These are phyloP conservation scores for Pilasporangium apinafurcum DNA, from an alignment of 352 stramenopile species.

Conservation along the genomic window DNA sequence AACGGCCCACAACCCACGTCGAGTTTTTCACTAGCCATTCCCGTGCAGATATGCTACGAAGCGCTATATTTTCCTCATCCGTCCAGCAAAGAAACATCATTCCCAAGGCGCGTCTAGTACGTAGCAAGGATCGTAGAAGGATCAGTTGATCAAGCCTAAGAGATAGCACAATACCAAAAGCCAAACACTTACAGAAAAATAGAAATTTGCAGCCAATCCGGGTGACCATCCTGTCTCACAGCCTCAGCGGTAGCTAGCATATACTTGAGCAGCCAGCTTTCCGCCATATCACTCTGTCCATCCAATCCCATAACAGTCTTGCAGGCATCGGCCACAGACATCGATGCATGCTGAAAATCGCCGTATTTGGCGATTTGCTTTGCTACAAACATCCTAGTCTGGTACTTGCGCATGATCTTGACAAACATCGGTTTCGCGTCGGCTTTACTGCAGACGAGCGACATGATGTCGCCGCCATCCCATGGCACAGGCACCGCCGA, in stretches of 20 bases:
- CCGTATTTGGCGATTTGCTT: constrained; percentile 39
- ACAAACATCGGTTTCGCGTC: constrained; percentile 38
- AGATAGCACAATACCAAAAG: background rate
- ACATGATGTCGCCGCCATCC: constrained; percentile 65
- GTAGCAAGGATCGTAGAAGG: background rate
- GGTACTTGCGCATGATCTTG: constrained; percentile 73
- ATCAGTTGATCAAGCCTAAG: background rate
- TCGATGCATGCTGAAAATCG: constrained; percentile 35
- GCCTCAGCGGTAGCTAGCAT: constrained; percentile 60
- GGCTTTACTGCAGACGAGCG: constrained; percentile 68
- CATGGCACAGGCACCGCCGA: constrained; percentile 52
- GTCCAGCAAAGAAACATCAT: constrained; percentile 76
- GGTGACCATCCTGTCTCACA: constrained; percentile 59
- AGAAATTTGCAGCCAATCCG: constrained; percentile 75
- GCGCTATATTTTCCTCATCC: constrained; percentile 51
- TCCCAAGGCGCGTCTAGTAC: constrained; percentile 41
- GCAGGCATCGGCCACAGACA: constrained; percentile 59
- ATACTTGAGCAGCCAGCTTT: constrained; percentile 65
- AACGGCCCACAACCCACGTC: constrained; percentile 55
- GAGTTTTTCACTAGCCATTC: constrained; percentile 64
- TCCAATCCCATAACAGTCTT: constrained; percentile 53
- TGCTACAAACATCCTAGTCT: constrained; percentile 49
- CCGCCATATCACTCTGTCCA: constrained; percentile 28
- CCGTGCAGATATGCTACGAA: constrained; percentile 62
- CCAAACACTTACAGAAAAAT: constrained; percentile 52